Percentiles rank a stretch among this genome's conserved stretches.
Conservation (phyloP, 2,329 filamentous ascomycete species). For the Fusarium proliferatum region DNA sequence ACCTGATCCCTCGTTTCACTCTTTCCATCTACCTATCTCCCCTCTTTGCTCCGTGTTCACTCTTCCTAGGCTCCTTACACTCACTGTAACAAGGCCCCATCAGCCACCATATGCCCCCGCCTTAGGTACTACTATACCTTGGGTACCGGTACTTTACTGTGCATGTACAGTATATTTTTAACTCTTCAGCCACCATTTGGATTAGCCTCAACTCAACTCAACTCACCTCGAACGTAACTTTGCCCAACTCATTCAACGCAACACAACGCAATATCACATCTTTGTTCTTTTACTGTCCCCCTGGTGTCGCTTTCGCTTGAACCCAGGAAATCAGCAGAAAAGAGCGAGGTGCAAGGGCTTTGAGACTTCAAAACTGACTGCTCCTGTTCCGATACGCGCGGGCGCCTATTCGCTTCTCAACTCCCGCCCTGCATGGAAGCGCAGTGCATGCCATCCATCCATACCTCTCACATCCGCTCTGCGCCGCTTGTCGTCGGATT, state of each 20-base stretch:
- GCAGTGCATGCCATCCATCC: conserved; percentile 10
- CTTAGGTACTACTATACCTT: conserved; percentile 5
- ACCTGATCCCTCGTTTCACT: neutral
- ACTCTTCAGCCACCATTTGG: conserved; percentile 31
- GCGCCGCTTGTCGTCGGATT: conserved; percentile 29
- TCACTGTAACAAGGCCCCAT: conserved; percentile 16
- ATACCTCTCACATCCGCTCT: conserved; percentile 10
- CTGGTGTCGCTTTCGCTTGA: neutral
- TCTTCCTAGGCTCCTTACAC: neutral
- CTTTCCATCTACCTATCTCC: neutral
- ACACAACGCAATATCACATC: conserved; percentile 8
- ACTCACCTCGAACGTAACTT: conserved; percentile 8
- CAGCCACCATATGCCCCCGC: conserved; percentile 28
- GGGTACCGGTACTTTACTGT: conserved; percentile 15
- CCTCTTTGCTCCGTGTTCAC: neutral
- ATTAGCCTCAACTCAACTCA: conserved; percentile 24
- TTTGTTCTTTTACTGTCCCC: neutral
- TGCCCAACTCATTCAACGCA: conserved; percentile 11
- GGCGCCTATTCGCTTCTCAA: conserved; percentile 31
- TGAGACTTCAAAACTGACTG: neutral
- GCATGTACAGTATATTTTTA: conserved; percentile 38
- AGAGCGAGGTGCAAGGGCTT: neutral
- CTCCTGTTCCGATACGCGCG: conserved; percentile 21
- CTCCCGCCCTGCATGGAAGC: conserved; percentile 22
- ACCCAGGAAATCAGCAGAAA: neutral